Evolutionary conservation across 2,329 filamentous ascomycete genomes (phyloP).

Genomic region (Botrytis sinoallii): DNA sequence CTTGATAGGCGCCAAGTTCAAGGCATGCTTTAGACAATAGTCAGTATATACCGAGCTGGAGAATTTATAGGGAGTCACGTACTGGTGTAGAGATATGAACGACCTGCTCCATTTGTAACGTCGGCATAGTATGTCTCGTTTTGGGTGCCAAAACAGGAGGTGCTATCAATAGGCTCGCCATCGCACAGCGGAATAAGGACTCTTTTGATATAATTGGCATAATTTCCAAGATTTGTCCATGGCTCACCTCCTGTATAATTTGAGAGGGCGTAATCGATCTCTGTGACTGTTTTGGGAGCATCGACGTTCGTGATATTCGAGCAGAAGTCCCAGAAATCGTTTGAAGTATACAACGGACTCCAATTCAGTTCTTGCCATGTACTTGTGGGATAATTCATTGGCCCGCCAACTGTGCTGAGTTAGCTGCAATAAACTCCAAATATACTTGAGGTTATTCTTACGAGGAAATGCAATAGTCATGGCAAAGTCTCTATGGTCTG

Average conservation of each 20-base stretch:
- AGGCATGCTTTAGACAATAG: constrained; percentile 39
- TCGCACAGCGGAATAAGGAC: constrained; percentile 44
- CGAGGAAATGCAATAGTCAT: constrained; percentile 47
- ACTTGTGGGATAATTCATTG: constrained; percentile 48
- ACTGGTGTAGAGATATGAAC: constrained; percentile 50
- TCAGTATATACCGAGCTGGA: neutral
- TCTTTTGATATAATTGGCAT: constrained; percentile 50
- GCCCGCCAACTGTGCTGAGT: constrained; percentile 39
- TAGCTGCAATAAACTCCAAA: neutral
- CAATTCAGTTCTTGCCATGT: constrained; percentile 56
- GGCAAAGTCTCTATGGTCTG: constrained; percentile 47
- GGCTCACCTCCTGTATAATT: constrained; percentile 49
- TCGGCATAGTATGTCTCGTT: constrained; percentile 44
- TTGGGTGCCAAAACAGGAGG: constrained; percentile 45
- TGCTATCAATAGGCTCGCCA: constrained; percentile 42
- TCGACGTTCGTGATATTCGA: constrained; percentile 48
- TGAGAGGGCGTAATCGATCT: constrained; percentile 46
- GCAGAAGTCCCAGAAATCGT: constrained; percentile 53
- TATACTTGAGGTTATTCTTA: constrained; percentile 11
- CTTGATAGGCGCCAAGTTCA: constrained; percentile 50
- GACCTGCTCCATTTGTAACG: constrained; percentile 40
- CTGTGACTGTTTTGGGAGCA: constrained; percentile 43
- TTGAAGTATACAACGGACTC: constrained; percentile 41
- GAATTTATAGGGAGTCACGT: neutral
- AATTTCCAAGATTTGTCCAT: constrained; percentile 51